phyloP scores from a whole-genome alignment of 2,329 filamentous ascomycete species.

The Aspergillus ruber region DNA sequence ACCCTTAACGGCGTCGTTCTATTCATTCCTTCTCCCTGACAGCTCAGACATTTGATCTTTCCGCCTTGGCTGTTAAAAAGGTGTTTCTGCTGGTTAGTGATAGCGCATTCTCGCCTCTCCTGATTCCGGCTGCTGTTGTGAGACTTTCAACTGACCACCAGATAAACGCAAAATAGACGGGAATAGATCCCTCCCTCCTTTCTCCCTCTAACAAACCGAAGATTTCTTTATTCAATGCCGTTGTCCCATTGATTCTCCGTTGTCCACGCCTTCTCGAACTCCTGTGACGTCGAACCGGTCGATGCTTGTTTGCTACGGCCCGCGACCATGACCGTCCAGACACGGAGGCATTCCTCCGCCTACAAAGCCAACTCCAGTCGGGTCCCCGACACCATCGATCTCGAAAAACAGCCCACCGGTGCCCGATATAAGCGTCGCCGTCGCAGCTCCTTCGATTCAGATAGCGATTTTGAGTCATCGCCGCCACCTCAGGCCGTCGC shows the following conservation, averaged over 20 bases:
- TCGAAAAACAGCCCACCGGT: slow-evolving; percentile 25
- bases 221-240: no score
- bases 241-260: background rate
- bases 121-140: no score
- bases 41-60: no score
- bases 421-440: slow-evolving; percentile 15
- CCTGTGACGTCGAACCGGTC: slow-evolving; percentile 5
- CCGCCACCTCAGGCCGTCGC: slow-evolving; percentile 36
- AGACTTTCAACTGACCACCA: no score
- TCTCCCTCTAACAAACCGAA: no score
- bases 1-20: no score
- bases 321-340: slow-evolving; percentile 25
- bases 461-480: slow-evolving; percentile 24
- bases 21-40: no score
- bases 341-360: slow-evolving; percentile 23
- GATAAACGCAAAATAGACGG: no score
- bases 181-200: no score
- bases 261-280: background rate
- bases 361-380: slow-evolving; percentile 17
- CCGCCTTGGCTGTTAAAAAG: no score
- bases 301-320: slow-evolving; percentile 15
- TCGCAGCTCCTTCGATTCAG: slow-evolving; percentile 18
- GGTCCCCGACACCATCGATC: slow-evolving; percentile 20
- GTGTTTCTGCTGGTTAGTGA: no score
- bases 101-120: no score